Percentiles rank a stretch among this genome's conserved stretches.
These are phyloP conservation scores for Macrolepiota fuliginosa DNA, from an alignment of 768 basidiomycete genomes.

Conservation along the genomic window DNA sequence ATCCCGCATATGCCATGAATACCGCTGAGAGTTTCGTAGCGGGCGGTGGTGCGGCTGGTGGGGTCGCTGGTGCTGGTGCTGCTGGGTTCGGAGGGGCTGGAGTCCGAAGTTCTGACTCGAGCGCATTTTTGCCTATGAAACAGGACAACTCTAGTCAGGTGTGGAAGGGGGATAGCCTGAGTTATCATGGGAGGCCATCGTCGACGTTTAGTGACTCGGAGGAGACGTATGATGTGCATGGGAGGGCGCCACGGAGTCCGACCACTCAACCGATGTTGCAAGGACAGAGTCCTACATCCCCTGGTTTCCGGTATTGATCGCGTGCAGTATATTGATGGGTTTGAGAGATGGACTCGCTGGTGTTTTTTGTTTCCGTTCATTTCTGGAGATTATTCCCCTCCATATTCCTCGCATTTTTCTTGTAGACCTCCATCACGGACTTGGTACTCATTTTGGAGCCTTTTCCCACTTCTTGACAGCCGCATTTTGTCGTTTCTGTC, in stretches of 20 bases:
- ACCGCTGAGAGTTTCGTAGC: conserved; percentile 23
- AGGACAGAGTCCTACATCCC: neutral
- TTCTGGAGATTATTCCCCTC: neutral
- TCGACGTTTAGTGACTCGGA: conserved; percentile 11
- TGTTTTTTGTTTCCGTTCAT: neutral
- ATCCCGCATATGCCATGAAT: conserved; percentile 15
- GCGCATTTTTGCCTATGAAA: conserved; percentile 67
- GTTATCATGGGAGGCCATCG: conserved; percentile 14
- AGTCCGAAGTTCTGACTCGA: conserved; percentile 54
- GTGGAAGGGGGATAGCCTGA: conserved; percentile 57
- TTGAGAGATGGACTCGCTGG: neutral
- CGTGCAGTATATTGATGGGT: neutral
- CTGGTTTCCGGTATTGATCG: neutral
- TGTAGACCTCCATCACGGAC: conserved; percentile 2
- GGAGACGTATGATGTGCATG: conserved; percentile 5
- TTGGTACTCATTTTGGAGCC: neutral
- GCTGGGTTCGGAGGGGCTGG: neutral
- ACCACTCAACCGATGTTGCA: neutral
- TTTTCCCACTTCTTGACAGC: neutral
- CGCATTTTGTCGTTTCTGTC: neutral
- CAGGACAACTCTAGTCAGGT: conserved; percentile 56
- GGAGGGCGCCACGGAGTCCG: neutral
- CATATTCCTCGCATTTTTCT: too few relatives aligned
- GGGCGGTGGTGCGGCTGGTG: conserved; percentile 21
- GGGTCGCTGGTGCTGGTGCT: conserved; percentile 22